Evolutionary conservation across 345 rosid species (phyloP).

Genomic region (Melaleuca alternifolia): DNA sequence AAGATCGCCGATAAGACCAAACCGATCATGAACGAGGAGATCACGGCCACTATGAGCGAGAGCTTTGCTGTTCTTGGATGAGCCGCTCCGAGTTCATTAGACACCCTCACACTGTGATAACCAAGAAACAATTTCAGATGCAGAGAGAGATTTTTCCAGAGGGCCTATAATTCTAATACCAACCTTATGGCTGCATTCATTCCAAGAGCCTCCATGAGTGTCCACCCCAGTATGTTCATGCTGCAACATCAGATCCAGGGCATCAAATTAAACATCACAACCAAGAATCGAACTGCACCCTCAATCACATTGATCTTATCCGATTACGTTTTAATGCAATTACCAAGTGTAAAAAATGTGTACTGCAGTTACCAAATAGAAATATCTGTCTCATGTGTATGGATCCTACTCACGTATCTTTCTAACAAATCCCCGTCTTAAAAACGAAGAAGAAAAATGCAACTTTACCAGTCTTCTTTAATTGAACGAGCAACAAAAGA

Average conservation of each 20-base stretch:
- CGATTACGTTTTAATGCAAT: background rate
- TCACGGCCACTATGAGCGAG: conserved; percentile 36
- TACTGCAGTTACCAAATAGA: background rate
- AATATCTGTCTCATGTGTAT: background rate
- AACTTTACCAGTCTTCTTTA: background rate
- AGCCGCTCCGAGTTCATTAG: conserved; percentile 72
- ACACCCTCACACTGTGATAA: conserved; percentile 53
- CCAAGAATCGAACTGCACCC: background rate
- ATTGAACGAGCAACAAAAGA: background rate
- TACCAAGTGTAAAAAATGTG: background rate
- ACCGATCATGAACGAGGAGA: conserved; percentile 44
- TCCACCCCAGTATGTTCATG: conserved; percentile 64
- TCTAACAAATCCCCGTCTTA: background rate
- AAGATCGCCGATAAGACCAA: conserved; percentile 26
- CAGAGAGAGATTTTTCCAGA: background rate
- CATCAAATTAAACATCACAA: background rate
- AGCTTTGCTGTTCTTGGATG: conserved; percentile 38
- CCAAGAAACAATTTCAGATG: background rate
- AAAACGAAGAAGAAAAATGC: background rate
- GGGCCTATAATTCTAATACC: background rate
- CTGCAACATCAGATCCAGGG: conserved; percentile 10
- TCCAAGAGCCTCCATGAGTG: conserved; percentile 57
- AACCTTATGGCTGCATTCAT: conserved; percentile 74
- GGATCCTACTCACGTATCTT: background rate
- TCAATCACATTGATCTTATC: background rate